Evolutionary conservation across 345 rosid genomes (phyloP), one percentile per base, ranked within the genome.

Genomic region (Streptanthus diversifolius): DNA sequence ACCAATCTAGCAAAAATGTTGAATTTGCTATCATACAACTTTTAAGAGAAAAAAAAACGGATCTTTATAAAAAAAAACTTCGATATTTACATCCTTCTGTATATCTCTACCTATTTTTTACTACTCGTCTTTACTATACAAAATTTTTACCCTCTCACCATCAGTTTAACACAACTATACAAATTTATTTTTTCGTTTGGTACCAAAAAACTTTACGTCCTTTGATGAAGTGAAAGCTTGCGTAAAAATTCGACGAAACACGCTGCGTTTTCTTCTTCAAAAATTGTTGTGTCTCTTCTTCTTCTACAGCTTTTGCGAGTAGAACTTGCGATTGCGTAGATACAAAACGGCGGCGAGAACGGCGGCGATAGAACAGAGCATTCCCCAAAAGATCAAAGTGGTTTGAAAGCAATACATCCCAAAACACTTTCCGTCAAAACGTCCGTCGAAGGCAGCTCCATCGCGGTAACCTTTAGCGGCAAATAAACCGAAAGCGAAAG

Each of bases 361-460:
- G 11, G 89, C 78, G 3, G 95, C 93, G 1, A 88, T 14, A 5
- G 73, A 75, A 76, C 89, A 83, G 14, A 95, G 80, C 10, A 72
- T 77, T 30, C 89, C 95, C 98, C 96, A 95, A 21, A 85, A 37
- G 10, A 91, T 40, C 64, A 95, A 88, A 77, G 90, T 90, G 8
- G 27, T 73, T 43, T 45, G 75, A 72, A 88, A 95, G 72, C 99
- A 95, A 17, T 73, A 67, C 74, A 66, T 43, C 18, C 99, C 99
- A 61, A 84, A 71, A 81, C 99, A 91, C 56, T 68, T 87, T 10
- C 84, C 88, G 15, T 69, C 76, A 12, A 6, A 17, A 45, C 67
- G 64, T 18, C 65, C 67, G 3, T 25, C 35, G 3, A 48, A 75
- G 11, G 63, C 9, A 0, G 66, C 77, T 77, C 81, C 78, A 48